Conservation (phyloP, 1,284 basidiomycete genomes). For the Cutaneotrichosporon arboriforme region DNA sequence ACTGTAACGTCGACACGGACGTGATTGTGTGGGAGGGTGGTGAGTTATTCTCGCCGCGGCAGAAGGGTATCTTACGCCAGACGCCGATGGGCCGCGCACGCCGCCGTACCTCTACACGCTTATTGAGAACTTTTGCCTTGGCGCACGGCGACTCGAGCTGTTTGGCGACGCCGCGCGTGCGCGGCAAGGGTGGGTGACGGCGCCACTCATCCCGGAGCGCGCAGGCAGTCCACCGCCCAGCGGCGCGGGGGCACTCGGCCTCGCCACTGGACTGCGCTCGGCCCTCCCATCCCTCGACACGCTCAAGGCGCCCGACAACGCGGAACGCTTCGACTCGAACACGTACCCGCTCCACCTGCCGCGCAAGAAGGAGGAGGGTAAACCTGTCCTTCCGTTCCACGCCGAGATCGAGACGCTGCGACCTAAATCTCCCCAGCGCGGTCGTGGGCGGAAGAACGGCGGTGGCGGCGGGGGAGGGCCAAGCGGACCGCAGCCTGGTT, state of each 20-base stretch:
- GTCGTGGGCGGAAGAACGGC: conserved; percentile 2
- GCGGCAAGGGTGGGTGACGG: conserved; percentile 88
- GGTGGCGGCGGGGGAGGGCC: not conserved
- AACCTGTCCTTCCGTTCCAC: conserved; percentile 25
- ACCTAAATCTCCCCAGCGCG: conserved; percentile 68
- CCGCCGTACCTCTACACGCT: conserved; percentile 93
- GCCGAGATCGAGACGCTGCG: conserved; percentile 71
- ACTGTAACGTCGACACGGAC: conserved; percentile 98
- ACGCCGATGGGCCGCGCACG: conserved; percentile 57
- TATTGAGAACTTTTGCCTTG: conserved; percentile 96
- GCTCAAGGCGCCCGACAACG: conserved; percentile 11
- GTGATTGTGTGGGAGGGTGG: conserved; percentile 78
- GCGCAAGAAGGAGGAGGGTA: conserved; percentile 19
- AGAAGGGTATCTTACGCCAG: conserved; percentile 5
- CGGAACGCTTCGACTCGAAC: conserved; percentile 50
- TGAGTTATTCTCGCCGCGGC: conserved; percentile 28
- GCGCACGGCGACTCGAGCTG: conserved; percentile 82
- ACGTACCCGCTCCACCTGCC: conserved; percentile 50
- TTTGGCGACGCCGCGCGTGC: conserved; percentile 70
- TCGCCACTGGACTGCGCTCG: not conserved
- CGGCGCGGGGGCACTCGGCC: not conserved
- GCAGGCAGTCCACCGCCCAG: not conserved
- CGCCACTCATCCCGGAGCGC: conserved; percentile 51
- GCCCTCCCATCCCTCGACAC: too few species aligned
- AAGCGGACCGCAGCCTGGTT: not conserved